These are phyloP conservation scores for Kwoniella shandongensis DNA, from an alignment of 768 basidiomycete species.

Conservation along the genomic window DNA sequence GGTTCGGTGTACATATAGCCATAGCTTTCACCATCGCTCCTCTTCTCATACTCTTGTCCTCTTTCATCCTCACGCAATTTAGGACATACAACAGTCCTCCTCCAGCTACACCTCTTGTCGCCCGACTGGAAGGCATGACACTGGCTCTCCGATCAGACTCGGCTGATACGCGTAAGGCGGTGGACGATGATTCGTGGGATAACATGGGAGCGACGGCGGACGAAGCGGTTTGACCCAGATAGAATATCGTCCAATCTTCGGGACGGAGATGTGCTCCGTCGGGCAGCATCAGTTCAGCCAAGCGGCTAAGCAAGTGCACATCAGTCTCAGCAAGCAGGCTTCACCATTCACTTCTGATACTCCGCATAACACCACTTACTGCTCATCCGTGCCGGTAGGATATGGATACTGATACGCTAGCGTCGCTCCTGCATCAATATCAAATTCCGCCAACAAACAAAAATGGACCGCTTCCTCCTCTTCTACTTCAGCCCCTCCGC, in stretches of 20 bases:
- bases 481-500: constrained; percentile 1
- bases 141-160: constrained; percentile 10
- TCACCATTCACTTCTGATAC: background rate
- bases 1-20: constrained; percentile 88
- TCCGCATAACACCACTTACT: constrained; percentile 59
- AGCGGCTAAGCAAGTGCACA: constrained; percentile 60
- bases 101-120: constrained; percentile 32
- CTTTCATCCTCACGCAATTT: constrained; percentile 86
- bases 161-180: constrained; percentile 5
- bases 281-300: constrained; percentile 97
- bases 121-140: constrained; percentile 17
- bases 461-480: constrained; percentile 63
- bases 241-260: constrained; percentile 99
- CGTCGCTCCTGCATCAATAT: constrained; percentile 90
- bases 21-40: constrained; percentile 92
- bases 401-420: constrained; percentile 95
- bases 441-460: constrained; percentile 96
- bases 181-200: constrained; percentile 54
- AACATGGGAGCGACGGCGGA: constrained; percentile 82
- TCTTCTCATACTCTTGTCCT: constrained; percentile 80
- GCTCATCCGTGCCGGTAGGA: constrained; percentile 89
- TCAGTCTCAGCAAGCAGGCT: constrained; percentile 5
- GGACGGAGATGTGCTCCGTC: constrained; percentile 93
- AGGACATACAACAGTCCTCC: constrained; percentile 74
- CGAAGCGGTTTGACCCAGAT: constrained; percentile 88